These are phyloP conservation scores for Tuber magnatum DNA, from an alignment of 495 filamentous ascomycete species.

Conservation along the genomic window DNA sequence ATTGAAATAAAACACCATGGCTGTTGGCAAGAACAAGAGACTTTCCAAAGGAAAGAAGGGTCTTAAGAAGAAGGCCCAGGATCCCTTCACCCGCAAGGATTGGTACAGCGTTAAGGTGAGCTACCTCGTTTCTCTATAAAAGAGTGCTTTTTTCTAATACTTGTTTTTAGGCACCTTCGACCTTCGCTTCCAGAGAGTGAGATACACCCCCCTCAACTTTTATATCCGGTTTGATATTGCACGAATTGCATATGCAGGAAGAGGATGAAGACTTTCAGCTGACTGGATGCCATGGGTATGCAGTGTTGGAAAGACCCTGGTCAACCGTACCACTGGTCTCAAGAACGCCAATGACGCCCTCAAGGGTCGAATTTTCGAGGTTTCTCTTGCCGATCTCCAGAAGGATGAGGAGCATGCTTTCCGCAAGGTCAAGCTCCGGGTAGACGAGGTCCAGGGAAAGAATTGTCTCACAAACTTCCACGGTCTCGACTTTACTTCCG, in stretches of 20 bases:
- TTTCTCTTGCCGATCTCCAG: constrained; percentile 96
- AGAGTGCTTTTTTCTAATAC: constrained; percentile 55
- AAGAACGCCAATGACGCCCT: constrained; percentile 99
- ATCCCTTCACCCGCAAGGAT: constrained; percentile 97
- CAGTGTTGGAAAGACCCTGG: constrained; percentile 97
- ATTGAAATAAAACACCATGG: constrained; percentile 41
- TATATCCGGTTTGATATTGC: constrained; percentile 12
- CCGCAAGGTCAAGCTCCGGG: constrained; percentile 97
- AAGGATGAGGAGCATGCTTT: constrained; percentile 99
- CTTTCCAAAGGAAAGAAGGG: constrained; percentile 99
- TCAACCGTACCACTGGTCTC: constrained; percentile 97
- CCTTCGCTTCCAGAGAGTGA: constrained; percentile 95
- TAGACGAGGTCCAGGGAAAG: constrained; percentile 98
- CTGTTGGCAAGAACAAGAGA: constrained; percentile 88
- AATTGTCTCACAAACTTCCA: constrained; percentile 99
- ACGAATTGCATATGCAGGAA: constrained; percentile 1
- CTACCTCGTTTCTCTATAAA: constrained; percentile 75
- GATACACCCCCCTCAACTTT: constrained; percentile 40
- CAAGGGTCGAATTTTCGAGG: constrained; percentile 97
- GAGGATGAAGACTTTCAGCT: constrained; percentile 10
- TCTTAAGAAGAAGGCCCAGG: constrained; percentile 97
- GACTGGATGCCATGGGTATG: constrained; percentile 12
- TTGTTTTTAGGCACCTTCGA: constrained; percentile 69
- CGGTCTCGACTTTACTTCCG: constrained; percentile 98
- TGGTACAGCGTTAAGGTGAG: constrained; percentile 95